Base-by-base conservation (phyloP, 1,284 basidiomycete species). In the Ustilago tritici region DNA sequence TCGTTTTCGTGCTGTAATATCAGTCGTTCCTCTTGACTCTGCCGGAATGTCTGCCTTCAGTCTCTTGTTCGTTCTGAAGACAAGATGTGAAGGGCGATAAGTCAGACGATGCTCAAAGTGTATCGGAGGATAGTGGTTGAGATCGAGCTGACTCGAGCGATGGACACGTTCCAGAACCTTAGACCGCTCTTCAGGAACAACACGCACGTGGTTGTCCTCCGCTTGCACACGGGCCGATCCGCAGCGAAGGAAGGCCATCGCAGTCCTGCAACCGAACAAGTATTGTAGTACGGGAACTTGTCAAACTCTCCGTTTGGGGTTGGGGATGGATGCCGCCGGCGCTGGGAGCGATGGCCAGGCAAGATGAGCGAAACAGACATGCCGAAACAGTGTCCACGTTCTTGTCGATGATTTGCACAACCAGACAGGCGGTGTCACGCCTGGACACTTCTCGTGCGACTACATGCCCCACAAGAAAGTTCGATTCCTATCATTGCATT, bases 301-400 rank as follows among this genome's bases (percentile, higher is more conserved):
- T 41, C 14, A 15, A 17, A 41, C 40, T 17, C 15, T 41, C 40
- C 40, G 7, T 19, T 19, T 46, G 43, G 43, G n/a, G 43, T 19
- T 19, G 17, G n/a, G 5, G n/a, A 7, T 19, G 43, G 8, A 19
- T 46, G 7, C 43, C 43, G 43, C 7, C 43, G n/a, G 17, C 15
- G 5, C 43, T 19, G 17, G 15, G 40, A 17, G 11, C 14, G 17
- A 41, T 6, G 17, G 17, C 7, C 40, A 7, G 40, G 40, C 40
- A 15, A 6, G 7, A n/a, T 41, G 40, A 46, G n/a, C 15, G 43
- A 19, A 46, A 46, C 17, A 19, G n/a, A 46, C 43, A 19, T 46
- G 43, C 43, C 43, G 43, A 46, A 46, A 19, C n/a, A 19, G 19
- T 46, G 43, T 46, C 43, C 43, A 46, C 43, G 43, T 46, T 46